Percentiles rank a stretch among this genome's conserved stretches.
Evolutionary conservation across 169 alveolate genomes (phyloP).

Genomic region (Sarcocystis neurona): DNA sequence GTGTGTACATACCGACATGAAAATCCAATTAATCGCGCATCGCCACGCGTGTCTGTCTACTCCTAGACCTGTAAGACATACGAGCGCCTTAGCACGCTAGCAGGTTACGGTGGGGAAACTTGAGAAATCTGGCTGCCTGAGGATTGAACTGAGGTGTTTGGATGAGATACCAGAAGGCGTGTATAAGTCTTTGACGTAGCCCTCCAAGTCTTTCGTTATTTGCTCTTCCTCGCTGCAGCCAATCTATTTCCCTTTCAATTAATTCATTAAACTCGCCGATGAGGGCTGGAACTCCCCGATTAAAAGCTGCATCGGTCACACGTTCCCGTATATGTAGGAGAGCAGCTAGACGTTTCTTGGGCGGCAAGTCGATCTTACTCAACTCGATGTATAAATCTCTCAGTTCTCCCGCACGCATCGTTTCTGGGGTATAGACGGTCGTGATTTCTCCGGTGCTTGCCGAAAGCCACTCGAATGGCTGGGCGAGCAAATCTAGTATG

Average conservation of each 20-base stretch:
- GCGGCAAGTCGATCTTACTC: background rate
- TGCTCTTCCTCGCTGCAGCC: background rate
- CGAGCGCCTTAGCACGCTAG: background rate
- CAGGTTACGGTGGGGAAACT: background rate
- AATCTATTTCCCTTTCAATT: background rate
- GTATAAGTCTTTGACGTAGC: background rate
- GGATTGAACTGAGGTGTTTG: slow-evolving; percentile 21
- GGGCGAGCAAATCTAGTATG: background rate
- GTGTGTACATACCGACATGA: background rate
- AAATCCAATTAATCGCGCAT: background rate
- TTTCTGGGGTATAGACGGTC: slow-evolving; percentile 24
- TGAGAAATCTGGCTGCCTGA: slow-evolving; percentile 4
- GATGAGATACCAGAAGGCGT: slow-evolving; percentile 13
- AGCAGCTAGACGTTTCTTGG: background rate
- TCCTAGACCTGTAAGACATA: background rate
- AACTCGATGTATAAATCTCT: background rate
- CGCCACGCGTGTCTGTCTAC: background rate
- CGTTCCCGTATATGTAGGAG: background rate
- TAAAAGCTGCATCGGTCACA: background rate
- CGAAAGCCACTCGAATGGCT: slow-evolving; percentile 12
- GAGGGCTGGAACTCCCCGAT: background rate
- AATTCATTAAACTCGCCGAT: background rate
- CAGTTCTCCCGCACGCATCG: slow-evolving; percentile 21
- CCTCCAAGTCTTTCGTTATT: background rate
- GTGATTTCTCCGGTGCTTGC: slow-evolving; percentile 6